Conservation (phyloP, 1,284 basidiomycete genomes). For the Ustilago nuda region DNA sequence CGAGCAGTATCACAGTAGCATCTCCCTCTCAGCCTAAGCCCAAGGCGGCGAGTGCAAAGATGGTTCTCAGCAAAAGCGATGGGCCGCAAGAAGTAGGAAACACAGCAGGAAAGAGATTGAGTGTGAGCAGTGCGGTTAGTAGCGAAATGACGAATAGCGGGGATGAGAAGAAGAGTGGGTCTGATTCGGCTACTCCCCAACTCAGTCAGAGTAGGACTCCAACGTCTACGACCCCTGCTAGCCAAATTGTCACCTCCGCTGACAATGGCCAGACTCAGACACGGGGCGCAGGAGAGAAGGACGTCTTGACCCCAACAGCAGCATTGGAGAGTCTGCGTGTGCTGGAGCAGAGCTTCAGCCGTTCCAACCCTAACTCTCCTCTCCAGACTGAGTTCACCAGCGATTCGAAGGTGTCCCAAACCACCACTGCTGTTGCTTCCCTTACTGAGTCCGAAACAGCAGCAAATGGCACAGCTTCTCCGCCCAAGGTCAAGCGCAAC, state of each 20-base stretch:
- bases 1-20: not conserved
- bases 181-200: conserved; percentile 22
- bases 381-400: conserved; percentile 9
- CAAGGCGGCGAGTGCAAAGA: conserved; percentile 6
- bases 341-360: conserved; percentile 22
- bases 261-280: not conserved
- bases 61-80: not conserved
- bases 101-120: conserved; percentile 1
- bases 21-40: not conserved
- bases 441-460: not conserved
- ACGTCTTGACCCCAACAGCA: conserved; percentile 11
- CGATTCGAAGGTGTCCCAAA: conserved; percentile 15
- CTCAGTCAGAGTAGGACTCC: conserved; percentile 25
- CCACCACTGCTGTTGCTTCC: conserved; percentile 11
- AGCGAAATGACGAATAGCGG: not conserved
- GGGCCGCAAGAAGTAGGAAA: not conserved
- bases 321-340: conserved; percentile 32
- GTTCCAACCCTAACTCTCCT: conserved; percentile 7
- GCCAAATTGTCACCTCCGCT: conserved; percentile 4
- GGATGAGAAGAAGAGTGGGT: not conserved
- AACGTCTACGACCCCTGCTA: conserved; percentile 21
- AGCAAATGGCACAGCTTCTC: conserved; percentile 1
- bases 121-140: not conserved
- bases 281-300: conserved; percentile 1
- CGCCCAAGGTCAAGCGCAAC: conserved; percentile 13